Evolutionary conservation across 2,329 filamentous ascomycete species (phyloP), one percentile per base, ranked within the genome.

Genomic region (Beauveria brongniartii): DNA sequence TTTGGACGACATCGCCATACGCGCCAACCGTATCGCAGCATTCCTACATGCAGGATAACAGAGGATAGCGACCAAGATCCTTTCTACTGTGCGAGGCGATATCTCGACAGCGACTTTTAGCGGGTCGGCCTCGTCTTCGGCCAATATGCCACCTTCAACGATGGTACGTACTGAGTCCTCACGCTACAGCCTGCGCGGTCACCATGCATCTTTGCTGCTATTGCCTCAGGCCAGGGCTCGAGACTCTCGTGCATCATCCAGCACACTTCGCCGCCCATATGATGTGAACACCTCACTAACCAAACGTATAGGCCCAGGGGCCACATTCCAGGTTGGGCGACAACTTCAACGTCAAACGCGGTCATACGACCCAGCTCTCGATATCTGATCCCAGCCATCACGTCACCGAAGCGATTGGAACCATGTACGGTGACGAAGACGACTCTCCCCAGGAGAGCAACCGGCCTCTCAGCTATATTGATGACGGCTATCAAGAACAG

Each of bases 391-490:
- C 92, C 63, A 91, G 83, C 76, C 91, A 96, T 76, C 92, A 96
- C 83, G 91, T 96, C 72, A 96, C 92, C 61, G 92, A 96, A 74
- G 89, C 91, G 63, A 96, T 96, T 74, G 91, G 91, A 57, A 92
- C 92, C 68, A 84, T 96, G 75, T 96, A 97, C 75, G 90, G 89
- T 69, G 88, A 91, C 70, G 84, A 85, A 69, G 84, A 87, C 66
- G 84, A 90, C 67, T 83, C 75, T 2, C 82, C 84, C 65, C 83
- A 74, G 18, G 77, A 78, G 62, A 74, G 75, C 61, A 74, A 77
- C 46, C 85, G 89, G 51, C 90, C 90, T 41, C 75, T 92, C 68
- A 93, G 90, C 76, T 94, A 91, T 75, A 80, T 92, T 59, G 69
- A 71, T 67, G 80, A 80, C 53, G 77, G 82, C 30, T 80, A 82